A percentile compares a stretch with the other conserved stretches of the same genome.
Conservation (phyloP, 352 stramenopile genomes). For the Phytophthora hibernalis region DNA sequence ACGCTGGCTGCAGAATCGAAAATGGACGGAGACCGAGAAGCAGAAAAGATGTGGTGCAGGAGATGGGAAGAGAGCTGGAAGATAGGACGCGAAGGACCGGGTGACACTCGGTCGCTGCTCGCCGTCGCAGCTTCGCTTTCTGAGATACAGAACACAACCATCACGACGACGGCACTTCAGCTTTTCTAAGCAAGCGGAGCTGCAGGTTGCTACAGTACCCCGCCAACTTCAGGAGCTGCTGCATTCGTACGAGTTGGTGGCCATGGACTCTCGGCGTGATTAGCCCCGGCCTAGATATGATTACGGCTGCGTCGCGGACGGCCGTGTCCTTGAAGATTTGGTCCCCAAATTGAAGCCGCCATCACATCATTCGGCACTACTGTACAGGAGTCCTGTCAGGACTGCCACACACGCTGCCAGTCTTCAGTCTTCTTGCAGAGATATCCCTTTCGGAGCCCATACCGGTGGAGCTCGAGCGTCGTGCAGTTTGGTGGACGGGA, state of each 20-base stretch:
- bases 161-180: not conserved
- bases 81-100: constrained; percentile 20
- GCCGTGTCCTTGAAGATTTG: constrained; percentile 35
- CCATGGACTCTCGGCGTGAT: too few species aligned
- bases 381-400: too few species aligned
- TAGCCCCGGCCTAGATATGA: not conserved
- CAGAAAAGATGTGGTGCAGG: constrained; percentile 20
- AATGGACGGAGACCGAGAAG: constrained; percentile 21
- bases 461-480: not conserved
- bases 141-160: constrained; percentile 24
- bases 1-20: constrained; percentile 31
- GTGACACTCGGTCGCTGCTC: constrained; percentile 17
- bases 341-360: constrained; percentile 6
- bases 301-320: constrained; percentile 14
- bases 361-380: too few species aligned
- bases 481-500: not conserved
- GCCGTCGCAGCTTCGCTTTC: not conserved
- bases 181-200: not conserved
- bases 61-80: constrained; percentile 22
- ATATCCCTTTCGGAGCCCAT: too few species aligned
- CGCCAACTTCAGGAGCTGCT: not conserved
- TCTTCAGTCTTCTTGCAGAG: not conserved
- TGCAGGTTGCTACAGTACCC: not conserved
- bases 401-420: not conserved
- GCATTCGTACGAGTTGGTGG: not conserved